Evolutionary conservation across 1,284 basidiomycete genomes (phyloP), one percentile per base, ranked within the genome.

Genomic region (Schizophyllum amplum): DNA sequence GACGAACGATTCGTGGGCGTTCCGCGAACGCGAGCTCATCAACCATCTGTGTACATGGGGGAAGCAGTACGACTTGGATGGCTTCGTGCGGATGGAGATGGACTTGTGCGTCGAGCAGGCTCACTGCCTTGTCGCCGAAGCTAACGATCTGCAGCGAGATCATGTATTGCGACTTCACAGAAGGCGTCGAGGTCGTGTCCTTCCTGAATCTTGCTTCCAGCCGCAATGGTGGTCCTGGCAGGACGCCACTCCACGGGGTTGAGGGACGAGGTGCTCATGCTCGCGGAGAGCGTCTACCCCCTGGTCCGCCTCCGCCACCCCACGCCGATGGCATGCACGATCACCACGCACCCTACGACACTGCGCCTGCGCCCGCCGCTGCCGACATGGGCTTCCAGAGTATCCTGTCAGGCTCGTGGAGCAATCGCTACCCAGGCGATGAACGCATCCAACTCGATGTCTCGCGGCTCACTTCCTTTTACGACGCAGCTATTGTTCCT

Each of bases 81-180:
- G 69, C 0, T 75, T 72, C 42, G 67, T 74, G 20, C 69, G 75
- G 61, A 79, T 79, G 78, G 73, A 77, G 65, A 72, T 76, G 68
- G 68, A 72, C 59, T 80, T 79, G 78, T 80, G 60, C 63, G 75
- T 63, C n/a, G 4, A 26, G 55, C 33, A 17, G 20, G 7, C 24
- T 24, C 50, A 5, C 11, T 15, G 27, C 17, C 21, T 1, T 9
- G 24, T 33, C 22, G 1, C n/a, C n/a, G n/a, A n/a, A n/a, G 46
- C 27, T 20, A 6, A 53, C 24, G 17, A 17, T 4, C 49, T 17
- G 25, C 56, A 82, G 80, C 55, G 80, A 82, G 64, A 68, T 78
- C 24, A 79, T 82, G 76, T 63, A 79, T 4, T 82, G 80, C 60
- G 66, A 80, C 62, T 74, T 81, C 58, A 70, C 67, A 3, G 61